phyloP scores from a whole-genome alignment of 345 rosid genomes.

The Microthlaspi erraticum region DNA sequence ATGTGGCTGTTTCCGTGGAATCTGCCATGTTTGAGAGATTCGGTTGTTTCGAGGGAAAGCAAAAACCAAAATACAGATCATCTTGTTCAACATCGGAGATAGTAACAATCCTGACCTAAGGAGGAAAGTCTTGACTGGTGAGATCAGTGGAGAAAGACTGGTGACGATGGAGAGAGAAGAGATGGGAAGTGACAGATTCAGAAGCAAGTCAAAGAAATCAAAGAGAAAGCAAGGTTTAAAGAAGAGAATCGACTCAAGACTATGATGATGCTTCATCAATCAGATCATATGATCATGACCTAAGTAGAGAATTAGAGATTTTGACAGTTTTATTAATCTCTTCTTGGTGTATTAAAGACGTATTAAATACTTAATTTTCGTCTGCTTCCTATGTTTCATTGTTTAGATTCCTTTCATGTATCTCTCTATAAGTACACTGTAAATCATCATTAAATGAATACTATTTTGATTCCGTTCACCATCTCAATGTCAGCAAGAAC shows the following conservation, averaged over 20 bases:
- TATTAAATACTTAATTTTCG: no score
- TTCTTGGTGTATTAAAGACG: no score
- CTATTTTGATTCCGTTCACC: no score
- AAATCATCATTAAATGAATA: not conserved
- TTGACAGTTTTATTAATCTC: no score
- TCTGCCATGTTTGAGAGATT: slow-evolving; percentile 13
- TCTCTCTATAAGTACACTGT: not conserved
- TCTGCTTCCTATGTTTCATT: no score
- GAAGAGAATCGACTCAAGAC: slow-evolving; percentile 11
- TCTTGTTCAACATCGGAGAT: slow-evolving; percentile 29
- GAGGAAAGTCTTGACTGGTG: slow-evolving; percentile 24
- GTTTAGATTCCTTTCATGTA: no score
- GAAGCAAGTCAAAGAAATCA: not conserved
- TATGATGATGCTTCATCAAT: not conserved
- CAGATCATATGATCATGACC: not conserved
- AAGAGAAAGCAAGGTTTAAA: slow-evolving; percentile 19
- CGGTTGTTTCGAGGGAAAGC: not conserved
- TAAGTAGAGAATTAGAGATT: not conserved
- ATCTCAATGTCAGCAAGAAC: no score
- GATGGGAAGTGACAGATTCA: slow-evolving; percentile 24
- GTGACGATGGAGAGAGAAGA: slow-evolving; percentile 29
- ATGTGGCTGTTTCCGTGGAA: slow-evolving; percentile 6
- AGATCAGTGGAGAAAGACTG: slow-evolving; percentile 15
- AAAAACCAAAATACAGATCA: slow-evolving; percentile 12
- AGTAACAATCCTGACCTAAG: slow-evolving; percentile 22